Conservation (phyloP, 176 grass and related monocot species). For the Juncus effusus region DNA sequence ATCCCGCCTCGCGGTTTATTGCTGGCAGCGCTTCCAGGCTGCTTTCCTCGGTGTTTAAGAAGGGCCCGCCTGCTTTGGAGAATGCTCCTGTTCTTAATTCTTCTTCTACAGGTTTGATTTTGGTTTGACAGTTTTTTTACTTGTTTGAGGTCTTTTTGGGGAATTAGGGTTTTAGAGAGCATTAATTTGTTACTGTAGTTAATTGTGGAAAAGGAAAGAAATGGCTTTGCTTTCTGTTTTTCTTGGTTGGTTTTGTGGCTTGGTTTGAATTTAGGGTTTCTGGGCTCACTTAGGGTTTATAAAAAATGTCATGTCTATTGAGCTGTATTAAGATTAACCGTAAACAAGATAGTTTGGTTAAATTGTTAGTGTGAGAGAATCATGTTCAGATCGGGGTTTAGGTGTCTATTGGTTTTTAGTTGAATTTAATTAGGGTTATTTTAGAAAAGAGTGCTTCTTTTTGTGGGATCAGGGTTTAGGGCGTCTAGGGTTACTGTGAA, state of each 20-base stretch:
- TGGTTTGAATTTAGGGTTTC: conserved; percentile 4
- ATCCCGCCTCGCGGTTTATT: conserved; percentile 78
- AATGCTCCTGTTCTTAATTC: background rate
- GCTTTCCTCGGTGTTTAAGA: conserved; percentile 77
- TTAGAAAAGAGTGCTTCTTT: too few relatives aligned
- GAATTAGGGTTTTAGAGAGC: conserved; percentile 21
- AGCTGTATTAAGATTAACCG: background rate
- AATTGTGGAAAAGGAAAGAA: background rate
- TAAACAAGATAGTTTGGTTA: too few relatives aligned
- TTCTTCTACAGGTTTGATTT: conserved; percentile 16
- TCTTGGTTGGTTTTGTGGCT: background rate
- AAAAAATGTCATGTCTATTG: background rate
- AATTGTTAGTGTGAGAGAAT: too few relatives aligned
- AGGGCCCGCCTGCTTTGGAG: conserved; percentile 28
- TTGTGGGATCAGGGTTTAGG: too few relatives aligned
- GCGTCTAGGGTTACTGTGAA: too few relatives aligned
- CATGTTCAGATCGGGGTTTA: too few relatives aligned
- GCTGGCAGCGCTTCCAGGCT: conserved; percentile 64
- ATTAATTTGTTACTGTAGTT: conserved; percentile 1
- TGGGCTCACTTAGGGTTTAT: background rate
- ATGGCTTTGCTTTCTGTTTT: background rate
- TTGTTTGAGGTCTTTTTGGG: background rate
- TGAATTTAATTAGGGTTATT: too few relatives aligned
- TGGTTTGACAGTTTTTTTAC: background rate
- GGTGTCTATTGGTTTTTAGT: too few relatives aligned